Percentiles rank a stretch among this genome's conserved stretches.
Conservation (phyloP, 129 eudicot genomes). For the Cynara cardunculus region DNA sequence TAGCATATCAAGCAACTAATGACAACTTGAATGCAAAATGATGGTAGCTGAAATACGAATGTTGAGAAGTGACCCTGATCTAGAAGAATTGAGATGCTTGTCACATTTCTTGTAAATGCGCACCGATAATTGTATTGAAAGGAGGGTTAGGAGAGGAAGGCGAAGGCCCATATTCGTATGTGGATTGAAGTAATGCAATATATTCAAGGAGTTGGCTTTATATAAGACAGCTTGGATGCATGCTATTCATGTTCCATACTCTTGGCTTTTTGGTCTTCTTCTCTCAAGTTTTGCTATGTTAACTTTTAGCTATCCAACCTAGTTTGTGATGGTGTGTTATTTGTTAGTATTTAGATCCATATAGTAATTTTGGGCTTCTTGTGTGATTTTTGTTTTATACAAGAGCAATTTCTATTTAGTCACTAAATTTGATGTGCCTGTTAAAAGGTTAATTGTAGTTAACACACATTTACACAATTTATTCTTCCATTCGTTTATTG, state of each 20-base stretch:
- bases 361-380: background rate
- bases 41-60: background rate
- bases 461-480: background rate
- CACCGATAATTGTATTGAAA: background rate
- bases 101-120: too few relatives aligned
- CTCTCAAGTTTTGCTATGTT: background rate
- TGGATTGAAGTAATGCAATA: too few relatives aligned
- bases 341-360: too few relatives aligned
- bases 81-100: too few relatives aligned
- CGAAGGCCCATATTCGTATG: background rate
- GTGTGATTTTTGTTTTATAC: background rate
- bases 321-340: too few relatives aligned
- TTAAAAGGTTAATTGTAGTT: background rate
- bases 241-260: background rate
- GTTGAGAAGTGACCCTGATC: background rate
- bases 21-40: background rate
- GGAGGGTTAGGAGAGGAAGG: background rate
- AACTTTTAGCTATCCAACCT: too few relatives aligned
- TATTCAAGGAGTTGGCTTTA: background rate
- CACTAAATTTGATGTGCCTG: background rate
- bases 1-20: background rate
- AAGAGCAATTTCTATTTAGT: too few relatives aligned
- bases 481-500: background rate
- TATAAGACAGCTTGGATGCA: background rate
- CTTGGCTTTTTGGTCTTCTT: background rate